Evolutionary conservation across 768 basidiomycete genomes (phyloP).

Genomic region (Xanthoconium purpureum): DNA sequence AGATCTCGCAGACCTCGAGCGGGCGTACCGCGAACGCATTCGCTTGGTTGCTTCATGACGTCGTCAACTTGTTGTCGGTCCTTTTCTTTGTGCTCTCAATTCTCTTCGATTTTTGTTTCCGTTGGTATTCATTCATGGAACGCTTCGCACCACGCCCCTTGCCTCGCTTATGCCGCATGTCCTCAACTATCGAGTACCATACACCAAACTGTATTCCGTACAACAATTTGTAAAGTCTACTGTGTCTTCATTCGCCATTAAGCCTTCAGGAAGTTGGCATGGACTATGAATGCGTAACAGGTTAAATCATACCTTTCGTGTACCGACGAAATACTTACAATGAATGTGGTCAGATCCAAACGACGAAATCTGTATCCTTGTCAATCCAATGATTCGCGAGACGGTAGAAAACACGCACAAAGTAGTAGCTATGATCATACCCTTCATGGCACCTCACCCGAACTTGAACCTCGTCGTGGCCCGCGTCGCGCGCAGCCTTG

Average conservation of each 20-base stretch:
- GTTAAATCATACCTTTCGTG: slow-evolving; percentile 8
- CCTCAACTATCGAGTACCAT: neutral
- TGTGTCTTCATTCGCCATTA: slow-evolving; percentile 25
- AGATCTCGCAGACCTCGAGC: slow-evolving; percentile 59
- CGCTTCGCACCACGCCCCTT: neutral
- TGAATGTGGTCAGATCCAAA: slow-evolving; percentile 88
- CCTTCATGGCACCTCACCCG: slow-evolving; percentile 75
- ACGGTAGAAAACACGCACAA: slow-evolving; percentile 43
- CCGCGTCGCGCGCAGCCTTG: slow-evolving; percentile 69
- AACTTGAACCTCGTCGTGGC: slow-evolving; percentile 73
- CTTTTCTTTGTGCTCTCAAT: neutral
- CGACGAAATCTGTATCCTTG: slow-evolving; percentile 66
- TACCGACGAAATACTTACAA: slow-evolving; percentile 48
- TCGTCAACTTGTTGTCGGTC: neutral
- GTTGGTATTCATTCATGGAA: neutral
- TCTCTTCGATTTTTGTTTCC: neutral
- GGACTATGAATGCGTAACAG: slow-evolving; percentile 48
- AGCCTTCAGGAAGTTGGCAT: slow-evolving; percentile 83
- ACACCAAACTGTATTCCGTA: slow-evolving; percentile 7
- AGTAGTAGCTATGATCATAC: slow-evolving; percentile 90
- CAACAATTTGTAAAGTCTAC: neutral
- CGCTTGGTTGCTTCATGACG: slow-evolving; percentile 15
- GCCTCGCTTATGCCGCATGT: slow-evolving; percentile 4
- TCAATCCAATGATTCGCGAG: neutral
- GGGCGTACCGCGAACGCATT: slow-evolving; percentile 58